phyloP scores from a whole-genome alignment of 83 land plant genomes.

The Picea mariana region DNA sequence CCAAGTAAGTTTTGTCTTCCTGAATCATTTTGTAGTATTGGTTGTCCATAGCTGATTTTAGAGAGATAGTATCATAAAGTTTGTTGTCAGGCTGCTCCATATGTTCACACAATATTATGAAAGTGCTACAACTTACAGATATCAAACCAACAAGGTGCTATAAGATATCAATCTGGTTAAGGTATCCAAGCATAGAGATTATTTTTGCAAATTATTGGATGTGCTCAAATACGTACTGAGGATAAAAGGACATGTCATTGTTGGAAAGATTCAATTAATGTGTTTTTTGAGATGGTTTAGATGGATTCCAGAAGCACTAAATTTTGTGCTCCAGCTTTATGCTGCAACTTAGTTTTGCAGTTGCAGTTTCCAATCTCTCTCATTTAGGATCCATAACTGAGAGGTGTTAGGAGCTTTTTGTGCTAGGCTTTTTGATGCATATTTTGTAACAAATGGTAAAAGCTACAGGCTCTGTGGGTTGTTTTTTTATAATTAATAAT shows the following conservation, averaged over 20 bases:
- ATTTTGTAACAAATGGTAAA: neutral
- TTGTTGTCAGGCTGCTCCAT: neutral
- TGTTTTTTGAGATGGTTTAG: neutral
- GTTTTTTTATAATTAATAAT: neutral
- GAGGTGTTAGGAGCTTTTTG: neutral
- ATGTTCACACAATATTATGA: too few relatives aligned
- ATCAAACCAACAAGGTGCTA: too few relatives aligned
- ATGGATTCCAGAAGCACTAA: neutral
- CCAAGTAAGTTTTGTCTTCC: conserved; percentile 31
- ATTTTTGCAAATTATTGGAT: neutral
- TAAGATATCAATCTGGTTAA: too few relatives aligned
- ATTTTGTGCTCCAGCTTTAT: neutral
- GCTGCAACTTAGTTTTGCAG: neutral
- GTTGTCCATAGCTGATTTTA: neutral
- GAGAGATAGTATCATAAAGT: neutral
- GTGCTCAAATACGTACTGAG: neutral
- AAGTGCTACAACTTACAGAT: too few relatives aligned
- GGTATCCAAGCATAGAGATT: too few relatives aligned
- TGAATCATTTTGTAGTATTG: conserved; percentile 2
- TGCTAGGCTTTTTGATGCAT: neutral
- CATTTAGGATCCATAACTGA: neutral
- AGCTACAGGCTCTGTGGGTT: neutral
- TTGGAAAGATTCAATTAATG: neutral
- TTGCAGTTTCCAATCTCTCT: neutral
- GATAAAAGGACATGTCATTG: neutral